Percentiles rank a stretch among this genome's conserved stretches.
Evolutionary conservation across 345 rosid genomes (phyloP).

Genomic region (Eucalyptus rudis): DNA sequence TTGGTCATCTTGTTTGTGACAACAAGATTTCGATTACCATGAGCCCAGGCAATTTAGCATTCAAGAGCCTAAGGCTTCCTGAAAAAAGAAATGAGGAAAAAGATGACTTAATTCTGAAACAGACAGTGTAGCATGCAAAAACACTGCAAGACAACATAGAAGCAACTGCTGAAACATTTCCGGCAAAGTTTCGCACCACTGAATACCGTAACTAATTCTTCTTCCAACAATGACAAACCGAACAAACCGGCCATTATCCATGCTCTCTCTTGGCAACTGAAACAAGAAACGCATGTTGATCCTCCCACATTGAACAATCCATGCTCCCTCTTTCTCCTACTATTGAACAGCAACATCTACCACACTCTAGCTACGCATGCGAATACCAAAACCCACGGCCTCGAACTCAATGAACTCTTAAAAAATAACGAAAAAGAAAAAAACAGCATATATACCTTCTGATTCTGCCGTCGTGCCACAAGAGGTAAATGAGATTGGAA

Average conservation of each 20-base stretch:
- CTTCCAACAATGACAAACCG: background rate
- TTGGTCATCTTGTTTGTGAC: background rate
- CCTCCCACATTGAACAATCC: background rate
- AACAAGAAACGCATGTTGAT: background rate
- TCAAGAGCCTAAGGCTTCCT: background rate
- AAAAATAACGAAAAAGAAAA: background rate
- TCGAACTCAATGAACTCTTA: background rate
- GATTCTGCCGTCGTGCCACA: conserved; percentile 69
- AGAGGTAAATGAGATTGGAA: conserved; percentile 54
- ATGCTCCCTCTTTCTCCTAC: background rate
- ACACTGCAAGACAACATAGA: background rate
- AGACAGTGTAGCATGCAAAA: background rate
- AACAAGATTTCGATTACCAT: background rate
- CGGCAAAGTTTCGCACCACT: background rate
- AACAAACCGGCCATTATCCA: background rate
- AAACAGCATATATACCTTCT: conserved; percentile 32
- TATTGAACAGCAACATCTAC: background rate
- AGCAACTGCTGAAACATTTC: background rate
- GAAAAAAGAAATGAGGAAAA: background rate
- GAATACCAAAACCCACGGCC: background rate
- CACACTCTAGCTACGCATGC: background rate
- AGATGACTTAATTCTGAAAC: background rate
- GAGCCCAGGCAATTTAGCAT: background rate
- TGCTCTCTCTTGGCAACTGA: background rate
- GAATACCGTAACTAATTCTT: background rate